A percentile compares a stretch with the other conserved stretches of the same genome.
Evolutionary conservation across 2,329 filamentous ascomycete species (phyloP).

Genomic region (Colletotrichum sp.): DNA sequence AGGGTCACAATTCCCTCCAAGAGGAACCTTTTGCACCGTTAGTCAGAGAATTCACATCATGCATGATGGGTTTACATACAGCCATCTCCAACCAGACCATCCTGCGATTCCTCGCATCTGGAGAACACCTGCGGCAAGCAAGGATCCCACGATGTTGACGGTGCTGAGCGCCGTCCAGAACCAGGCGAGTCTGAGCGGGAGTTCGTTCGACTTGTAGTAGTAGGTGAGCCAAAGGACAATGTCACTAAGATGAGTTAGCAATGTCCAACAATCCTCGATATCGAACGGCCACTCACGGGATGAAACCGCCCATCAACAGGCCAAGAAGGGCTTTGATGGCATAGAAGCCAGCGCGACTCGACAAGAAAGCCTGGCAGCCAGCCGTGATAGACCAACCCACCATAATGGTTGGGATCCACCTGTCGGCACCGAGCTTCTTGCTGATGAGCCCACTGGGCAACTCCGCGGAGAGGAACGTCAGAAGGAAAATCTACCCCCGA

Average conservation of each 20-base stretch:
- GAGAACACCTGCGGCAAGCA: constrained; percentile 47
- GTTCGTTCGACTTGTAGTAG: constrained; percentile 35
- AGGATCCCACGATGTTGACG: constrained; percentile 42
- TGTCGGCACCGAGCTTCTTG: constrained; percentile 55
- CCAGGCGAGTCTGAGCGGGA: constrained; percentile 31
- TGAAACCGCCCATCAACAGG: constrained; percentile 55
- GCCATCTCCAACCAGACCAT: constrained; percentile 47
- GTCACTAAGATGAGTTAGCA: constrained; percentile 22
- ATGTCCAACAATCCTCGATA: neutral
- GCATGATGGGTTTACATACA: constrained; percentile 25
- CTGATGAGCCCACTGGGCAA: constrained; percentile 54
- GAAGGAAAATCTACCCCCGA: constrained; percentile 41
- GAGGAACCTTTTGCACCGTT: constrained; percentile 41
- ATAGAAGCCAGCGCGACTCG: constrained; percentile 41
- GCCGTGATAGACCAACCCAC: constrained; percentile 46
- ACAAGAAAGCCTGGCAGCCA: constrained; percentile 41
- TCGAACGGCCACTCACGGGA: constrained; percentile 41
- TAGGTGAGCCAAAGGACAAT: constrained; percentile 36
- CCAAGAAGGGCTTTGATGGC: constrained; percentile 48
- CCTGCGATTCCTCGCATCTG: constrained; percentile 40
- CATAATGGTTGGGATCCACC: constrained; percentile 49
- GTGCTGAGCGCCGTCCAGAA: constrained; percentile 34
- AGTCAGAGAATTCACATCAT: neutral
- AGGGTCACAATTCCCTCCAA: constrained; percentile 54
- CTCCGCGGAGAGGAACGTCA: constrained; percentile 52